Evolutionary conservation across 208 protist species (phyloP), one percentile per base, ranked within the genome.

Genomic region (Zelonia costaricensis): DNA sequence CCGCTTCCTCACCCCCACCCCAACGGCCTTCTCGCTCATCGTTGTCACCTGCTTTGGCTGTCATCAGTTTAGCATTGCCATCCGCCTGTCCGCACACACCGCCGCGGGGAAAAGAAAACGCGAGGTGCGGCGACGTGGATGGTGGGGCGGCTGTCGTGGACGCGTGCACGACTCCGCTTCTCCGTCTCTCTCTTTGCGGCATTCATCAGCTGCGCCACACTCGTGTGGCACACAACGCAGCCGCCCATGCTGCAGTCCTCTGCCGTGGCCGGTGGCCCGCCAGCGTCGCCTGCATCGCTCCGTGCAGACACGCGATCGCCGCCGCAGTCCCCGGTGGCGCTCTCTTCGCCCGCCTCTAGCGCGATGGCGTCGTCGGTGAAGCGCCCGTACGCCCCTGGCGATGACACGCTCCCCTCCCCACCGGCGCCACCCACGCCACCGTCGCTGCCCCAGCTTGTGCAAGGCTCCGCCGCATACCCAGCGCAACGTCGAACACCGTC

Each of bases 321-420:
- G 10, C 51, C 18, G 5, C 20, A 13, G n/a, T 31, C 36, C 18
- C 51, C 35, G 7, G 22, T 22, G 33, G 4, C 33, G 51, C 8
- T 43, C 1, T 16, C 51, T 6, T 6, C 31, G 20, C 3, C 46
- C 1, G 28, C 8, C 12, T 23, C 20, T 23, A 58, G 53, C 28
- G 38, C 20, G 39, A 35, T 30, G 4, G 20, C 18, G 2, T 57
- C 51, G 35, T 44, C 35, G 0, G 35, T 44, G 28, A 44, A 48
- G 20, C 53, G 12, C 1, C 25, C 18, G 36, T 46, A 43, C 43
- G 49, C 33, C 12, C 8, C 10, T 3, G 31, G 16, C 0, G 66
- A 63, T 25, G 66, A 63, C 51, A 63, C 66, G 16, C 52, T 63
- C 10, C 59, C 60, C 18, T 56, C 55, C 12, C 56, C 47, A 10